phyloP scores from a whole-genome alignment of 169 alveolate species.

The Cystoisospora suis region DNA sequence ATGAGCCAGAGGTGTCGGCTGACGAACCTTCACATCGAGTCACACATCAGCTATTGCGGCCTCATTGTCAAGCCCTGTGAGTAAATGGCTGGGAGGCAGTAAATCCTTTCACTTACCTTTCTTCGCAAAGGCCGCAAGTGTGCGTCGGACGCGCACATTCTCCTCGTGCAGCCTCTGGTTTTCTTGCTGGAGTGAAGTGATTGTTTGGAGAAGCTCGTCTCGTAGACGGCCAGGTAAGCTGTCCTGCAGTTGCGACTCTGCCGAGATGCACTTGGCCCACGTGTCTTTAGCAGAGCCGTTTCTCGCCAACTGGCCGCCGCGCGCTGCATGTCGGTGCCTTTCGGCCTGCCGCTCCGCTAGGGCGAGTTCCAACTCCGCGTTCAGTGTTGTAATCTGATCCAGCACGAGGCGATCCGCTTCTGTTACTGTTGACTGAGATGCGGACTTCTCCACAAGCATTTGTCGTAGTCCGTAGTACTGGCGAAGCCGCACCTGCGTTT shows the following conservation, averaged over 20 bases:
- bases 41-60: too few relatives aligned
- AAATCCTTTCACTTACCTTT: neutral
- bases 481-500: neutral
- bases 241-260: too few relatives aligned
- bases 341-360: constrained; percentile 10
- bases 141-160: neutral
- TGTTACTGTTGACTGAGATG: neutral
- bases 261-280: neutral
- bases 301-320: neutral
- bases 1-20: too few relatives aligned
- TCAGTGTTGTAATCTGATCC: neutral
- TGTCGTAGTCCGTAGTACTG: constrained; percentile 28
- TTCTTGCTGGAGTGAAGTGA: constrained; percentile 17
- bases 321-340: neutral
- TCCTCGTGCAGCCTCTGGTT: constrained; percentile 22
- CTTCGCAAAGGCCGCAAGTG: neutral
- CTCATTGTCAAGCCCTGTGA: too few relatives aligned
- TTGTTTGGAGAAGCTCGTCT: constrained; percentile 1
- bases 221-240: neutral
- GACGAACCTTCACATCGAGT: too few relatives aligned
- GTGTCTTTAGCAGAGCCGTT: neutral
- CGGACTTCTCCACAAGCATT: neutral
- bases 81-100: too few relatives aligned
- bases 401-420: neutral
- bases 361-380: constrained; percentile 19